These are phyloP conservation scores for Solanum chiquidenum DNA, from an alignment of 257 asterid genomes.

Conservation along the genomic window DNA sequence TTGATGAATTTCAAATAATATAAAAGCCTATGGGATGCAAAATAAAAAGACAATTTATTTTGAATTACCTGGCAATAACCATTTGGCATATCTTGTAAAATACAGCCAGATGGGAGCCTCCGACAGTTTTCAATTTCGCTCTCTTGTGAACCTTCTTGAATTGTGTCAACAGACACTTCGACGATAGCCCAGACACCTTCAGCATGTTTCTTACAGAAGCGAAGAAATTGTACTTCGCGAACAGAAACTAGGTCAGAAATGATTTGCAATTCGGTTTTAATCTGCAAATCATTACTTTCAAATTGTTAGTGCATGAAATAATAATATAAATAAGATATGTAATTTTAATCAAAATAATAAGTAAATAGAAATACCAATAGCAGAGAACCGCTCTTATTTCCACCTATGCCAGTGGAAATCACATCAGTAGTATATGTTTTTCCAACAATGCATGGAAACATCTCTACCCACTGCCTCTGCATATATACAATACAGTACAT, in stretches of 20 bases:
- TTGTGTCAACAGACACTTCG: conserved; percentile 50
- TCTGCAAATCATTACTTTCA: conserved; percentile 19
- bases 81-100: conserved; percentile 51
- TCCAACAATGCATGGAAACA: background rate
- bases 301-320: background rate
- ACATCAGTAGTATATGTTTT: background rate
- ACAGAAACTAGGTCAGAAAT: conserved; percentile 55
- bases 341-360: background rate
- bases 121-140: conserved; percentile 23
- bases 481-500: background rate
- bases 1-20: background rate
- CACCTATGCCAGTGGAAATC: background rate
- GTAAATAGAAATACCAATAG: conserved; percentile 36
- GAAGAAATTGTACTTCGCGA: conserved; percentile 49
- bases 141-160: conserved; percentile 25
- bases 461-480: background rate
- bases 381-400: conserved; percentile 35
- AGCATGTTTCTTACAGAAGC: conserved; percentile 64
- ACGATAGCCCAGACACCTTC: conserved; percentile 74
- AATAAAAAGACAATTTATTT: background rate
- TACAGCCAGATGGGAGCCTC: conserved; percentile 85
- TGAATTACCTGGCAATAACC: conserved; percentile 55
- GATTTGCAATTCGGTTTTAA: conserved; percentile 70
- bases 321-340: background rate
- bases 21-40: background rate